phyloP scores from a whole-genome alignment of 352 stramenopile genomes.

The Aphanomyces astaci region DNA sequence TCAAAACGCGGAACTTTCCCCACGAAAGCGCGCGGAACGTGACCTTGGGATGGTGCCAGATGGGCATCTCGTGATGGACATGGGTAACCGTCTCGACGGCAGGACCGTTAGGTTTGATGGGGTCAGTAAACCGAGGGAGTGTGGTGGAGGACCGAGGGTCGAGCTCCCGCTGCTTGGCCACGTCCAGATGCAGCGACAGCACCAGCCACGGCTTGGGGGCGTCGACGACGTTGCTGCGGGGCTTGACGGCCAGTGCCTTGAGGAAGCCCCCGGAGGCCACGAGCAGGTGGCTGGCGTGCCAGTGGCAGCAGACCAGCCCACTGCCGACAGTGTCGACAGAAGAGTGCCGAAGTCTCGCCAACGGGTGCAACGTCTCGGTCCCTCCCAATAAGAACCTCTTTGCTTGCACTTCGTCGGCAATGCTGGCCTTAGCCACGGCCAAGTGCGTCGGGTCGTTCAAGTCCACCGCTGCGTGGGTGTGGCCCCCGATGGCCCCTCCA shows the following conservation, averaged over 20 bases:
- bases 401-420: conserved; percentile 3
- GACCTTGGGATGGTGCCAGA: conserved; percentile 20
- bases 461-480: conserved; percentile 39
- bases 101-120: not conserved
- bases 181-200: not conserved
- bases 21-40: not conserved
- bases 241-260: not conserved
- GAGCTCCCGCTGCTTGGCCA: not conserved
- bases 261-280: not conserved
- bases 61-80: not conserved
- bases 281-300: not conserved
- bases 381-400: not conserved
- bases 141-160: not conserved
- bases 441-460: conserved; percentile 7
- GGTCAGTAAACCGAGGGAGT: not conserved
- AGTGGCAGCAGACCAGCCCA: not conserved
- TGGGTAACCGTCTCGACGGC: conserved; percentile 4
- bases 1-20: not conserved
- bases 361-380: not conserved
- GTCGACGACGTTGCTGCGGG: not conserved
- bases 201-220: not conserved
- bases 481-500: conserved; percentile 50
- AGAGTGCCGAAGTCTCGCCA: conserved; percentile 11
- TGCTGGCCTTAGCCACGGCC: not conserved
- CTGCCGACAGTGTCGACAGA: not conserved